phyloP scores from a whole-genome alignment of 1,139 yeast genomes.

The Yamadazyma oceani region DNA sequence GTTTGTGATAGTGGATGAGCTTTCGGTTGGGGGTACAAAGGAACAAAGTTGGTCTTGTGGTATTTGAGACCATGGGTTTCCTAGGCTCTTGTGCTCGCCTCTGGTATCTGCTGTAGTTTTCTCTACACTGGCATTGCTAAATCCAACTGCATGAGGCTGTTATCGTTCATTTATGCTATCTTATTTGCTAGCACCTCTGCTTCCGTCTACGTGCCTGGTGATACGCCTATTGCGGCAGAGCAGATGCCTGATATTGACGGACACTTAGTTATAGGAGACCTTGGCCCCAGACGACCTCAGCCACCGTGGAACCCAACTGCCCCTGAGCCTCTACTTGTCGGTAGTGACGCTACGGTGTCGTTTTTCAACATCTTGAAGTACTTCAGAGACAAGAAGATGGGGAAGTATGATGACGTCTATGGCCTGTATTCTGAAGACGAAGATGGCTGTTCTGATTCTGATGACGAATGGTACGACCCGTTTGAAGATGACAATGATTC shows the following conservation, averaged over 20 bases:
- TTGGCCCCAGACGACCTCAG: no score
- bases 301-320: neutral
- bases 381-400: slow-evolving; percentile 7
- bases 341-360: slow-evolving; percentile 3
- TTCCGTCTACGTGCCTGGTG: slow-evolving; percentile 6
- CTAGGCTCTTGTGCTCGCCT: no score
- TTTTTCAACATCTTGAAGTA: slow-evolving; percentile 8
- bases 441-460: slow-evolving; percentile 3
- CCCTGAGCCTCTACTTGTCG: neutral
- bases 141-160: neutral
- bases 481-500: slow-evolving; percentile 7
- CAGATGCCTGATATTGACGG: slow-evolving; percentile 3
- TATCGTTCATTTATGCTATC: neutral
- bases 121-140: no score
- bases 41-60: no score
- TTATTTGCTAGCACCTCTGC: neutral
- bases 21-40: no score
- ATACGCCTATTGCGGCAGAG: neutral
- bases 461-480: slow-evolving; percentile 8
- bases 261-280: slow-evolving; percentile 1
- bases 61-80: no score
- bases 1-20: no score
- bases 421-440: neutral
- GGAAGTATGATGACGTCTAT: slow-evolving; percentile 3
- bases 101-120: no score